phyloP scores from a whole-genome alignment of 2,329 filamentous ascomycete species.

The Colletotrichum nymphaeae region DNA sequence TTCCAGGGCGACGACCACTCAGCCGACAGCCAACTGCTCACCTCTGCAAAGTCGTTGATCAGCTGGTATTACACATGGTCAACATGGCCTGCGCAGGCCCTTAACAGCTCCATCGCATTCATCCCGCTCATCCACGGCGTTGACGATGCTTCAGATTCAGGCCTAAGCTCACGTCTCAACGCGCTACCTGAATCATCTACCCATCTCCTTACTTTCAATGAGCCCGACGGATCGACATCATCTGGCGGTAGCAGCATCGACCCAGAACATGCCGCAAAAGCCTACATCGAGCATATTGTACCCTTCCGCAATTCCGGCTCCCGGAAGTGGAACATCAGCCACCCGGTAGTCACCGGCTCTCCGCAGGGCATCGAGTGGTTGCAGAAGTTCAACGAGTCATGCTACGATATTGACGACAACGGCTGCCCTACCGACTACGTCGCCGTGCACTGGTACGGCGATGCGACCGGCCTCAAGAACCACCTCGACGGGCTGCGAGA shows the following conservation, averaged over 20 bases:
- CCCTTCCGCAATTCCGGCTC: constrained; percentile 41
- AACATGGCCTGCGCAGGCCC: constrained; percentile 41
- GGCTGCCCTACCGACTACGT: constrained; percentile 55
- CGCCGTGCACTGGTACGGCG: constrained; percentile 54
- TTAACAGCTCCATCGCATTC: constrained; percentile 46
- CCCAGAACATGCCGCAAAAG: constrained; percentile 50
- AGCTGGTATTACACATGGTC: constrained; percentile 58
- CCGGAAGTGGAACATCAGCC: constrained; percentile 51
- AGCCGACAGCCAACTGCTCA: constrained; percentile 47
- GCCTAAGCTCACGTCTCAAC: constrained; percentile 42
- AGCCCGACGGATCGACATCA: constrained; percentile 52
- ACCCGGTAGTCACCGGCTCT: constrained; percentile 55
- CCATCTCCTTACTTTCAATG: constrained; percentile 54
- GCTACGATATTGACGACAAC: constrained; percentile 49
- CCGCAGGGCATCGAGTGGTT: constrained; percentile 52
- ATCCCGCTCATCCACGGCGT: constrained; percentile 52
- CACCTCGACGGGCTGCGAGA: constrained; percentile 49
- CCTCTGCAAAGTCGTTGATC: constrained; percentile 50
- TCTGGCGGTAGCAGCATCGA: constrained; percentile 52
- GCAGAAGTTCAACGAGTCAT: constrained; percentile 51
- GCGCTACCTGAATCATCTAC: constrained; percentile 47
- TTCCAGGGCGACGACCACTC: constrained; percentile 31
- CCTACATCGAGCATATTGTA: constrained; percentile 50
- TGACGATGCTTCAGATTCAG: constrained; percentile 44
- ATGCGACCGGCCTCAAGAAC: constrained; percentile 46